These are phyloP conservation scores for Moniliophthora roreri DNA, from an alignment of 1,284 basidiomycete species.

Conservation along the genomic window DNA sequence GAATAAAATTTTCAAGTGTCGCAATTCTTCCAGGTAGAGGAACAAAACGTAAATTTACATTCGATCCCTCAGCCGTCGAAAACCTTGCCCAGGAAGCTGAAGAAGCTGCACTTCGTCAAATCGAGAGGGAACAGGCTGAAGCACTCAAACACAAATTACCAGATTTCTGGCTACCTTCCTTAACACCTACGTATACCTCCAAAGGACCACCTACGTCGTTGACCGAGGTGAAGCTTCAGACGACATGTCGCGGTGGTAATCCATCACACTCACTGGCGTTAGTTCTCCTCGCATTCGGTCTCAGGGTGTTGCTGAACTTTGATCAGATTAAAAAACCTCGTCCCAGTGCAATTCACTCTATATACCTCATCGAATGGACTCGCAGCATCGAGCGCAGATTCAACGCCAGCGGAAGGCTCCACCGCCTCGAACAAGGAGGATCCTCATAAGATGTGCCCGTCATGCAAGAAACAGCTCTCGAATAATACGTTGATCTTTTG, in stretches of 20 bases:
- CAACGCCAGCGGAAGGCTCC: constrained; percentile 39
- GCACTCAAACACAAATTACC: constrained; percentile 84
- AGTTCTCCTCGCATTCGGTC: constrained; percentile 27
- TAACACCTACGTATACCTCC: constrained; percentile 79
- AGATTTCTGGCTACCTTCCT: constrained; percentile 91
- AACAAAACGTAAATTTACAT: constrained; percentile 75
- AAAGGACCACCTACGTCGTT: constrained; percentile 63
- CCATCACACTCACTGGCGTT: constrained; percentile 75
- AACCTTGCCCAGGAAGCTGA: constrained; percentile 77
- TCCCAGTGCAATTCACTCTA: constrained; percentile 74
- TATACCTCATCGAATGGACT: constrained; percentile 34
- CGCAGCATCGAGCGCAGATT: constrained; percentile 34
- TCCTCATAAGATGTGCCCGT: constrained; percentile 76
- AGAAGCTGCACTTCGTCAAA: constrained; percentile 76
- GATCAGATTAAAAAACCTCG: constrained; percentile 71
- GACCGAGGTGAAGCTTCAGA: constrained; percentile 81
- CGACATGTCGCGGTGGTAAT: constrained; percentile 79
- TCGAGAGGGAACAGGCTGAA: constrained; percentile 85
- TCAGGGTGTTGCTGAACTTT: neutral
- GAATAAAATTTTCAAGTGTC: neutral
- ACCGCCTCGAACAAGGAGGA: constrained; percentile 47
- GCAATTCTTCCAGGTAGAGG: constrained; percentile 43
- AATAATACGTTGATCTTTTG: constrained; percentile 72
- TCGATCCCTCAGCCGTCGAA: constrained; percentile 73
- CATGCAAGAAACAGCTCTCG: constrained; percentile 83